Conservation (phyloP, 2,329 filamentous ascomycete genomes). For the Aureobasidium sp. region DNA sequence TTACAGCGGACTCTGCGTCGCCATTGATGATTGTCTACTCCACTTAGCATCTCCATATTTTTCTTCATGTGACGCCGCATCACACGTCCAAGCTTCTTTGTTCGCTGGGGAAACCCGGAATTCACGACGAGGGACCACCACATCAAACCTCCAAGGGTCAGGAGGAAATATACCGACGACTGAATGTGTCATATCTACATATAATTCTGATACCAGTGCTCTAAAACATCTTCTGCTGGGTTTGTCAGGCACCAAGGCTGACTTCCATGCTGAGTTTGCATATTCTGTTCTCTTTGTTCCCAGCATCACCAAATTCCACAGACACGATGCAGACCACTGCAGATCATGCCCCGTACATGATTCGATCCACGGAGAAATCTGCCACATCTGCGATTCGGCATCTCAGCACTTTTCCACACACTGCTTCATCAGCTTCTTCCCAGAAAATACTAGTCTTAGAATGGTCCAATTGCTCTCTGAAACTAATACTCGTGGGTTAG, state of each 20-base stretch:
- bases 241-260: not conserved
- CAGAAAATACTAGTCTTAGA: not conserved
- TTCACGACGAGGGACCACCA: too few species aligned
- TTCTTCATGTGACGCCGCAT: constrained; percentile 3
- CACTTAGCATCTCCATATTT: constrained; percentile 6
- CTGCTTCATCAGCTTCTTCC: too few species aligned
- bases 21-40: not conserved
- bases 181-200: not conserved
- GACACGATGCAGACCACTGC: not conserved
- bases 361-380: not conserved
- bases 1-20: not conserved
- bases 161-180: not conserved
- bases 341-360: not conserved
- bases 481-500: not conserved
- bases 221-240: not conserved
- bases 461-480: not conserved
- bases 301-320: not conserved
- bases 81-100: constrained; percentile 5
- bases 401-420: not conserved
- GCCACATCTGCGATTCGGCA: not conserved
- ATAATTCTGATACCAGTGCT: not conserved
- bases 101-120: not conserved
- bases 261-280: not conserved
- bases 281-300: not conserved
- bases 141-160: too few species aligned